A percentile compares a stretch with the other conserved stretches of the same genome.
Conservation (phyloP, 352 stramenopile genomes). For the Phytopythium boreale region DNA sequence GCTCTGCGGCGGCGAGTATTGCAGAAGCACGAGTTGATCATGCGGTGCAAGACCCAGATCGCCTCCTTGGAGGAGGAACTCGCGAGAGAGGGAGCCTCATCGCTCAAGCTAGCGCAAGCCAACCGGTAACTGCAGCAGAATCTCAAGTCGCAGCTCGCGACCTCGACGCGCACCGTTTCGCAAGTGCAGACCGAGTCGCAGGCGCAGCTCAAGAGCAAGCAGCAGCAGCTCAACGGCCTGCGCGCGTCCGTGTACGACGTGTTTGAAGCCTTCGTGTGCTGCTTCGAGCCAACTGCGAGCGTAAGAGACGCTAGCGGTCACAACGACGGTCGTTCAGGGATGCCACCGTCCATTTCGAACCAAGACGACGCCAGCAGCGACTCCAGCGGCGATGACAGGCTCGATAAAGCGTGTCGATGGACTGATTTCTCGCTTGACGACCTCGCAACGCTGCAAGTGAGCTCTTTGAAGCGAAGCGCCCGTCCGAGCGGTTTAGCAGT, state of each 20-base stretch:
- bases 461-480: not conserved
- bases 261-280: conserved; percentile 53
- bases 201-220: conserved; percentile 11
- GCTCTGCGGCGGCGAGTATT: conserved; percentile 44
- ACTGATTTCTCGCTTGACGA: conserved; percentile 47
- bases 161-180: conserved; percentile 2
- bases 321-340: not conserved
- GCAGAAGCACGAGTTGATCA: conserved; percentile 55
- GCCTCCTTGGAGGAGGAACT: conserved; percentile 29
- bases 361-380: not conserved
- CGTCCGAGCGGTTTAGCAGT: not conserved
- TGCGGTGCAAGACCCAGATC: conserved; percentile 40
- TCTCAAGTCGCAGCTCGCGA: conserved; percentile 2
- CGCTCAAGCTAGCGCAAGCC: conserved; percentile 33
- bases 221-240: conserved; percentile 46
- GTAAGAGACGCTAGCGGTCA: not conserved
- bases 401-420: conserved; percentile 20
- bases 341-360: not conserved
- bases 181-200: conserved; percentile 17
- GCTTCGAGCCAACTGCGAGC: not conserved
- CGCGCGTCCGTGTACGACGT: conserved; percentile 57
- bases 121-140: conserved; percentile 36
- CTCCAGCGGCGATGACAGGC: not conserved
- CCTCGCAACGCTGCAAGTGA: conserved; percentile 30
- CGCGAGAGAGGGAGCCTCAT: conserved; percentile 24